Evolutionary conservation across 306 rosid genomes (phyloP).

Genomic region (Nissolia schottii): DNA sequence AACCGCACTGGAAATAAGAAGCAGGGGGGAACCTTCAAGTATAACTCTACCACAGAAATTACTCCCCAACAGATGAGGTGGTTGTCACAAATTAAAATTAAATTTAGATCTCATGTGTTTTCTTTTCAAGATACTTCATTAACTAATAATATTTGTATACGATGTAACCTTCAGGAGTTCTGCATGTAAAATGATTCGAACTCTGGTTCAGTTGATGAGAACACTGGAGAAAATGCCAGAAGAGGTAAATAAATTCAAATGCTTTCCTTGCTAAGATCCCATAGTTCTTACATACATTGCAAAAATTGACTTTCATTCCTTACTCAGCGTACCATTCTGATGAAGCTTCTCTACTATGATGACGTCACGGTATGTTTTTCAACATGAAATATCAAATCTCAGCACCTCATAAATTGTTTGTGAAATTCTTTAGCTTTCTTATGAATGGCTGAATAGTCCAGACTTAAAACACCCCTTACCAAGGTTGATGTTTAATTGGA

Average conservation of each 20-base stretch:
- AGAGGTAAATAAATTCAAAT: constrained; percentile 51
- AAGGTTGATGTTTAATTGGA: constrained; percentile 9
- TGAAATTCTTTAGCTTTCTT: neutral
- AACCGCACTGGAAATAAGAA: constrained; percentile 80
- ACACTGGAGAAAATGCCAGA: constrained; percentile 97
- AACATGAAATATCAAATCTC: neutral
- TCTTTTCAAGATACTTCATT: neutral
- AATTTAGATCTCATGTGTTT: neutral
- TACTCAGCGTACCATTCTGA: constrained; percentile 82
- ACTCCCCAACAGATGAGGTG: constrained; percentile 96
- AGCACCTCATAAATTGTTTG: neutral
- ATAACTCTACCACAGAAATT: constrained; percentile 64
- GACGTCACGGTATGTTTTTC: constrained; percentile 69
- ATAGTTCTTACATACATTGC: neutral
- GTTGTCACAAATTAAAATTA: neutral
- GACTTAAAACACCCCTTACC: neutral
- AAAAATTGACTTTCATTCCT: constrained; percentile 22
- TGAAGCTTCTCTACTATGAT: constrained; percentile 90
- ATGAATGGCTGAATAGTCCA: neutral
- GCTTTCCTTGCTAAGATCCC: constrained; percentile 6
- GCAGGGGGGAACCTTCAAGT: constrained; percentile 72
- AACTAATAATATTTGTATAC: constrained; percentile 7
- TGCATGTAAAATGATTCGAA: constrained; percentile 97
- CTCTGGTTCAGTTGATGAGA: constrained; percentile 94
- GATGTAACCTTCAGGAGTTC: constrained; percentile 67